phyloP scores from a whole-genome alignment of 106 monocot species.

The Acanthochlamys bracteata region DNA sequence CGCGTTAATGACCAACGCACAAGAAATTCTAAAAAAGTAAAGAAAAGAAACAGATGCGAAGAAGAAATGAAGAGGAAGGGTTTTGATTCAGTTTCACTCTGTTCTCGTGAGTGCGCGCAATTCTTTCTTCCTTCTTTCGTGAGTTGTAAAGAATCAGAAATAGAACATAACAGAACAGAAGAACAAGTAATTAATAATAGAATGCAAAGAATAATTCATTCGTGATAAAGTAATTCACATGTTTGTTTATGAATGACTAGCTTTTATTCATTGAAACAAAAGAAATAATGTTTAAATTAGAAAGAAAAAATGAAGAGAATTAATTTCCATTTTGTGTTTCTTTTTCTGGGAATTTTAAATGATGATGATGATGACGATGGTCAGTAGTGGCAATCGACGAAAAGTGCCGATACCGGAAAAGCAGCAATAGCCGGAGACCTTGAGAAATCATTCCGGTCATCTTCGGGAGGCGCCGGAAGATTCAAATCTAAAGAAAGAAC shows the following conservation, averaged over 20 bases:
- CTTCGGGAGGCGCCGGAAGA: conserved; percentile 59
- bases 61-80: neutral
- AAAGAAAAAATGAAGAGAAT: too few species aligned
- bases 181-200: too few species aligned
- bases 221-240: too few species aligned
- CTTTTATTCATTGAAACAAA: too few species aligned
- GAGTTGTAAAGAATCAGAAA: neutral
- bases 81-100: neutral
- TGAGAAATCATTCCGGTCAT: conserved; percentile 9
- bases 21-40: neutral
- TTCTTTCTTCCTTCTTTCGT: neutral
- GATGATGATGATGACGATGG: too few species aligned
- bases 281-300: too few species aligned
- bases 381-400: conserved; percentile 65
- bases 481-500: conserved; percentile 64
- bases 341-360: too few species aligned
- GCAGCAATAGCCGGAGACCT: neutral
- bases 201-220: too few species aligned
- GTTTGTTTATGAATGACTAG: too few species aligned
- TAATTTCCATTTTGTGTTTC: too few species aligned
- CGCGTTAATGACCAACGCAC: neutral
- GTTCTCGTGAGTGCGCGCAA: neutral
- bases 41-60: neutral
- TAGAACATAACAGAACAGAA: too few species aligned
- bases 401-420: neutral